Conservation (phyloP, 305 asterid genomes). For the Solanum hybrid region DNA sequence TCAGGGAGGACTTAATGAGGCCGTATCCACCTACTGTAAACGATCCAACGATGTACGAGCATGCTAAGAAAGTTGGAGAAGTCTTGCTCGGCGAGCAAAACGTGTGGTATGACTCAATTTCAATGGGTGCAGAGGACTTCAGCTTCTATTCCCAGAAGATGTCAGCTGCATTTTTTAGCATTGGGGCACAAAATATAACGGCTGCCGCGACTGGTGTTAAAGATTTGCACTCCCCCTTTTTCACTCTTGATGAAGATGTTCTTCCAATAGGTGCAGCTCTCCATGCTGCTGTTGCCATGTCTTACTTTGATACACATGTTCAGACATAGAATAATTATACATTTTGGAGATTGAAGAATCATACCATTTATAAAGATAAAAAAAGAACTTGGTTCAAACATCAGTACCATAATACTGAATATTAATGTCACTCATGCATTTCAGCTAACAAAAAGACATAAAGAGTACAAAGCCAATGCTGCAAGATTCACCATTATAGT, state of each 20-base stretch:
- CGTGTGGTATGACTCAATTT: constrained; percentile 16
- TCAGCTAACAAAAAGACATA: neutral
- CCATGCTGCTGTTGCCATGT: constrained; percentile 66
- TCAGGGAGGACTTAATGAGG: constrained; percentile 36
- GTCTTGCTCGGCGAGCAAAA: constrained; percentile 42
- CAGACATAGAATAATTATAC: constrained; percentile 4
- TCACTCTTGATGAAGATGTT: constrained; percentile 47
- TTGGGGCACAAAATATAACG: constrained; percentile 43
- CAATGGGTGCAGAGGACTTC: constrained; percentile 80
- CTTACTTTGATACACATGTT: constrained; percentile 41
- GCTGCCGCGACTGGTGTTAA: constrained; percentile 7
- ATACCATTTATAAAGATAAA: neutral
- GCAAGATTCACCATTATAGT: neutral
- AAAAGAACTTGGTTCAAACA: neutral
- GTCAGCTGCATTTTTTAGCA: constrained; percentile 44
- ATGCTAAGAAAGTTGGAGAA: constrained; percentile 50
- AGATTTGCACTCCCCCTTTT: constrained; percentile 46
- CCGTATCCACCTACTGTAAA: constrained; percentile 63
- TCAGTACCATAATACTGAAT: neutral
- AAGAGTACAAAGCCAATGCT: neutral
- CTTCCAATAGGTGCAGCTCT: constrained; percentile 74
- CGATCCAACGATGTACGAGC: constrained; percentile 41
- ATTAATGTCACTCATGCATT: neutral
- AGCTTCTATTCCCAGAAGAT: constrained; percentile 59
- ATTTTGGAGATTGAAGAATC: neutral